Evolutionary conservation across 2,329 filamentous ascomycete genomes (phyloP).

Genomic region (Dactylonectria estremocensis): DNA sequence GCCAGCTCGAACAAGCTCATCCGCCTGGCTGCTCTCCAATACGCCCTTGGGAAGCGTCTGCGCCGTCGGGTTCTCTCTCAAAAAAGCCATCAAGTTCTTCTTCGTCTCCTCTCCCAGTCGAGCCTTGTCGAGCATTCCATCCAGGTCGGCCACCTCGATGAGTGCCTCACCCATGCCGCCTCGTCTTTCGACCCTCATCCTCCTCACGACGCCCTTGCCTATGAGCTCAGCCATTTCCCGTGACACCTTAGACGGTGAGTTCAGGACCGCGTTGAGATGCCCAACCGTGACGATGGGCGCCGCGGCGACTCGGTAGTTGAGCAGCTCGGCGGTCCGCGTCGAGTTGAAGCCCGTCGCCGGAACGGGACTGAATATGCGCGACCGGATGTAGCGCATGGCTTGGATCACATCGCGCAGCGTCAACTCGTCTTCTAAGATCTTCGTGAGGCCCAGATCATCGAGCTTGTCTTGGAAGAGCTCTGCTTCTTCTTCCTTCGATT

Average conservation of each 20-base stretch:
- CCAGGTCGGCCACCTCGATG: constrained; percentile 71
- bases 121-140: constrained; percentile 60
- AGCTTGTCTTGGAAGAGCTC: constrained; percentile 63
- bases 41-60: constrained; percentile 47
- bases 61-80: constrained; percentile 66
- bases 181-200: constrained; percentile 74
- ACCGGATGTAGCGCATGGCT: constrained; percentile 74
- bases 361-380: constrained; percentile 75
- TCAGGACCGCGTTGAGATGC: constrained; percentile 76
- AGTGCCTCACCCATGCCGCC: constrained; percentile 76
- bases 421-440: constrained; percentile 68
- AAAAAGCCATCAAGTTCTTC: constrained; percentile 65
- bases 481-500: constrained; percentile 43
- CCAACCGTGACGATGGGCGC: constrained; percentile 77
- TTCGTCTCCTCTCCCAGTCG: constrained; percentile 60
- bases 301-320: constrained; percentile 72
- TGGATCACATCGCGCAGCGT: constrained; percentile 75
- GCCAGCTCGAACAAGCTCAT: constrained; percentile 74
- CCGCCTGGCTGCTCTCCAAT: constrained; percentile 64
- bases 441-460: constrained; percentile 72
- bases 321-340: constrained; percentile 72
- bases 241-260: constrained; percentile 75
- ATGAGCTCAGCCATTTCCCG: constrained; percentile 76
- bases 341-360: constrained; percentile 77
- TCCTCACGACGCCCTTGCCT: constrained; percentile 70